phyloP scores from a whole-genome alignment of 805 yeast genomes.

The Lipomyces starkeyi region DNA sequence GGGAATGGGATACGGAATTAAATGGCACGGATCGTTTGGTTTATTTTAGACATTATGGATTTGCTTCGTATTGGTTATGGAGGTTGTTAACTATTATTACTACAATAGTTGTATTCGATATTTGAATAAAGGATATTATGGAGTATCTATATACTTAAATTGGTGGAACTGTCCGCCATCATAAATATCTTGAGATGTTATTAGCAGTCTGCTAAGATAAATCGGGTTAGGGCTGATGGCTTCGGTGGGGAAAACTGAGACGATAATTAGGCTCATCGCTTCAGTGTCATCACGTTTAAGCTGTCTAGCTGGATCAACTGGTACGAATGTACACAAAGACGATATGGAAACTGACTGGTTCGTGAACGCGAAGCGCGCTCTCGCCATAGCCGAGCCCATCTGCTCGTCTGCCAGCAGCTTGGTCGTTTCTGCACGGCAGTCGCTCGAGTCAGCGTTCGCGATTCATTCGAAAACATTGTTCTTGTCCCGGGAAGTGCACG shows the following conservation, averaged over 20 bases:
- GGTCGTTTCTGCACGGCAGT: slow-evolving; percentile 48
- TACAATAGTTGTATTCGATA: background rate
- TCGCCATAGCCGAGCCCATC: slow-evolving; percentile 56
- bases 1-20: background rate
- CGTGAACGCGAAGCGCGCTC: slow-evolving; percentile 55
- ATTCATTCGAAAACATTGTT: slow-evolving; percentile 54
- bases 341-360: slow-evolving; percentile 47
- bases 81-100: background rate
- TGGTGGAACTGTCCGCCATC: too few relatives aligned
- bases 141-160: background rate
- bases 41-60: background rate
- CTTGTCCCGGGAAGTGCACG: slow-evolving; percentile 53
- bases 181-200: too few relatives aligned
- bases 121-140: background rate
- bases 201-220: background rate
- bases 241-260: background rate
- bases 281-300: background rate
- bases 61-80: background rate
- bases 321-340: background rate
- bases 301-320: background rate
- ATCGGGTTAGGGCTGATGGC: background rate
- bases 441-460: slow-evolving; percentile 52
- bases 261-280: background rate
- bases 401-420: slow-evolving; percentile 58
- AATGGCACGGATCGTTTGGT: background rate